phyloP scores from a whole-genome alignment of 108 stramenopile species.

The Nitzschia putrida region DNA sequence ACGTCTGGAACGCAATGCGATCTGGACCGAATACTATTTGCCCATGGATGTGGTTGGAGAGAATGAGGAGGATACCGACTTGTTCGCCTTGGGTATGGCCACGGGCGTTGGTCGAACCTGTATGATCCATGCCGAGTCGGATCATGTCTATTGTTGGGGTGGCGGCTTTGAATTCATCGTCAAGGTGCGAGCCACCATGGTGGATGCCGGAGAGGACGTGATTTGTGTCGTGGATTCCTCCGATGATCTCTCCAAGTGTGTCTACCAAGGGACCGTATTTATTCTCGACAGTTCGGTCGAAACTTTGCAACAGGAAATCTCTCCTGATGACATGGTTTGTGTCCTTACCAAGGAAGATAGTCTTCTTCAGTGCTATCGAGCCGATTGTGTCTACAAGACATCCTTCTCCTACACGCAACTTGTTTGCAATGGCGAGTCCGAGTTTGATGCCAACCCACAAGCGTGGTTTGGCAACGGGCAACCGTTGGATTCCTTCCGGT shows the following conservation, averaged over 20 bases:
- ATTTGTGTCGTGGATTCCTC: conserved; percentile 4
- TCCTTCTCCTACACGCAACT: not conserved
- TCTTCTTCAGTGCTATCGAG: conserved; percentile 4
- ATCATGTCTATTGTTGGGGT: conserved; percentile 8
- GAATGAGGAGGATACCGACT: not conserved
- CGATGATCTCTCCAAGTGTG: conserved; percentile 7
- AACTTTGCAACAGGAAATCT: not conserved
- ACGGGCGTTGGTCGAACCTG: not conserved
- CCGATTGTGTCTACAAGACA: not conserved
- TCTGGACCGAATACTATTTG: too few relatives aligned
- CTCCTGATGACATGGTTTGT: conserved; percentile 5
- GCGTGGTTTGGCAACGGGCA: not conserved
- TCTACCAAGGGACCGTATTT: not conserved
- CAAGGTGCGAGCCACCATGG: not conserved
- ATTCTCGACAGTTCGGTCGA: not conserved
- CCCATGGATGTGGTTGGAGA: too few relatives aligned
- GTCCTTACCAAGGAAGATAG: not conserved
- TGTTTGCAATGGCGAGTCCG: not conserved
- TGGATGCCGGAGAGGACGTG: conserved; percentile 3
- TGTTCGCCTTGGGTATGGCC: not conserved
- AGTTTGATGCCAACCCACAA: conserved; percentile 8
- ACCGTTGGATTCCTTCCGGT: not conserved
- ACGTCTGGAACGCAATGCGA: too few relatives aligned
- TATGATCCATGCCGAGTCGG: not conserved
- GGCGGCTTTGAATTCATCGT: not conserved